phyloP scores from a whole-genome alignment of 257 asterid species.

The Primulina eburnea region DNA sequence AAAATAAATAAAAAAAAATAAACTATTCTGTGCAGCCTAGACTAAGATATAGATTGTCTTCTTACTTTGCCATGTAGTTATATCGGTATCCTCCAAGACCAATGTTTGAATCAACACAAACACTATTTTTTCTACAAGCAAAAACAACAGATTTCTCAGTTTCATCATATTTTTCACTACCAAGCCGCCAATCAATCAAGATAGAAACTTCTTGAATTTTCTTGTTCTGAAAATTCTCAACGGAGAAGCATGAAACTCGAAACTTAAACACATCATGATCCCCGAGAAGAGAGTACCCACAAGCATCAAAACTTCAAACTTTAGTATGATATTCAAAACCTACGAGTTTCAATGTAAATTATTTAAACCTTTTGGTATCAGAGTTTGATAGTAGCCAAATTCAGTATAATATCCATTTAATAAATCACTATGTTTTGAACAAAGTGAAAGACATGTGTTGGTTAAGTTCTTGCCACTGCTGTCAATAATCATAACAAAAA shows the following conservation, averaged over 20 bases:
- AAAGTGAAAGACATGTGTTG: conserved; percentile 19
- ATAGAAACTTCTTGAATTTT: conserved; percentile 20
- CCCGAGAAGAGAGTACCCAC: conserved; percentile 29
- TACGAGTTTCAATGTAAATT: not conserved
- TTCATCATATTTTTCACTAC: conserved; percentile 18
- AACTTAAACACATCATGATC: conserved; percentile 15
- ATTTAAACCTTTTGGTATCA: conserved; percentile 23
- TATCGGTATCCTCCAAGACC: conserved; percentile 34
- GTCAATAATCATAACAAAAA: not conserved
- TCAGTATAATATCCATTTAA: conserved; percentile 26
- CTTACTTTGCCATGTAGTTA: not conserved
- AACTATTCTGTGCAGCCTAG: too few relatives aligned
- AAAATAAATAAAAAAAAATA: too few relatives aligned
- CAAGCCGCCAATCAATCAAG: conserved; percentile 29
- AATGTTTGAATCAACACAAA: conserved; percentile 26
- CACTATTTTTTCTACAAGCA: conserved; percentile 24
- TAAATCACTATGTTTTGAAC: not conserved
- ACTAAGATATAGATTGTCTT: too few relatives aligned
- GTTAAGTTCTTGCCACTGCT: conserved; percentile 5
- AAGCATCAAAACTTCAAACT: not conserved
- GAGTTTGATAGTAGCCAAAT: conserved; percentile 23
- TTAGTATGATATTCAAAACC: not conserved
- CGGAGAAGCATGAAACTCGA: not conserved
- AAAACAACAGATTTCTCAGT: conserved; percentile 3
- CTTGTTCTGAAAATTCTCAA: not conserved